Percentiles rank a stretch among this genome's conserved stretches.
Conservation (phyloP, 2,329 filamentous ascomycete species). For the Intubia oerlemansii region DNA sequence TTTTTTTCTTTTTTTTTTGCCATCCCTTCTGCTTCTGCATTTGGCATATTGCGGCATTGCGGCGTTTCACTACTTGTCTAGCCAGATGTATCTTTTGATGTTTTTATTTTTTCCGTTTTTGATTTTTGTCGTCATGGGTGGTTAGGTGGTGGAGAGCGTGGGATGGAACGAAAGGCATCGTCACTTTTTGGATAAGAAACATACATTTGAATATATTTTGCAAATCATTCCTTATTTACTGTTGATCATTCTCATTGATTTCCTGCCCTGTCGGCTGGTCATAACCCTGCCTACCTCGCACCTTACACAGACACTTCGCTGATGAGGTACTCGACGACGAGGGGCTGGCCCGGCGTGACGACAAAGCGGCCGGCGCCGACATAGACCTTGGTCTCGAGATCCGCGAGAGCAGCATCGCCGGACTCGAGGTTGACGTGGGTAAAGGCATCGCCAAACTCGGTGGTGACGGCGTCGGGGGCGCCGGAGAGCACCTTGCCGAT, state of each 20-base stretch:
- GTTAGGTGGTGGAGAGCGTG: no score
- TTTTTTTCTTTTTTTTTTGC: no score
- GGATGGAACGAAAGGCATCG: no score
- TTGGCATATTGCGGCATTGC: no score
- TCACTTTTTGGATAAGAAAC: no score
- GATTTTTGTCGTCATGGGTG: not conserved
- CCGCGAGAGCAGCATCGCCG: slow-evolving; percentile 14
- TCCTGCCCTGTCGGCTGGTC: no score
- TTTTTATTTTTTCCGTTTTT: not conserved
- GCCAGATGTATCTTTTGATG: no score
- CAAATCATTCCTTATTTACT: not conserved
- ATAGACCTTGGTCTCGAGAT: slow-evolving; percentile 18
- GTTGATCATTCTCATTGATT: not conserved
- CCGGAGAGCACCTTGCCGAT: slow-evolving; percentile 15
- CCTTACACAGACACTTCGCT: slow-evolving; percentile 16
- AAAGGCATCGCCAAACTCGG: slow-evolving; percentile 17
- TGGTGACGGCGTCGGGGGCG: slow-evolving; percentile 15
- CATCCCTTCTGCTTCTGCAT: no score
- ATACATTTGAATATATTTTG: not conserved
- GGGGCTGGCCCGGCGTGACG: slow-evolving; percentile 16
- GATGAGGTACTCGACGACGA: slow-evolving; percentile 22
- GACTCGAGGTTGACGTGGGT: slow-evolving; percentile 18
- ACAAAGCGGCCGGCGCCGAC: slow-evolving; percentile 20
- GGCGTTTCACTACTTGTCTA: no score
- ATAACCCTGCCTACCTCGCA: no score